Conservation (phyloP, 345 rosid genomes). For the Murraya paniculata region DNA sequence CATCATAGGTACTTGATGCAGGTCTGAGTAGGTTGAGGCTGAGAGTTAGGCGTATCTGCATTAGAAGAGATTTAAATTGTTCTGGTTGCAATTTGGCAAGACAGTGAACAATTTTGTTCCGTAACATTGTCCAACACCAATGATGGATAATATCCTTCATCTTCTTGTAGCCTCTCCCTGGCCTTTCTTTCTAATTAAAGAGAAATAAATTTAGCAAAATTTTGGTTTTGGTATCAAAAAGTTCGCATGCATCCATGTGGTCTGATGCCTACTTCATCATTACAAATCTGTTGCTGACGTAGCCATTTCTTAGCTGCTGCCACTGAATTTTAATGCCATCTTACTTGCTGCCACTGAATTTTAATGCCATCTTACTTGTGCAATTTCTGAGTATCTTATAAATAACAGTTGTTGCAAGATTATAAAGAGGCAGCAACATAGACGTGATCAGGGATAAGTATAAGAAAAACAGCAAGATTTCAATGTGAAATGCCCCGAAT, state of each 20-base stretch:
- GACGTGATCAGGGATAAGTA: neutral
- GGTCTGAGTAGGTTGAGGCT: neutral
- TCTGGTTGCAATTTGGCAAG: neutral
- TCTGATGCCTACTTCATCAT: no score
- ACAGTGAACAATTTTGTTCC: neutral
- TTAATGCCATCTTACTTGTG: neutral
- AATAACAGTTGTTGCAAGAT: neutral
- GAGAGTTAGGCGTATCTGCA: neutral
- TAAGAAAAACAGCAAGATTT: neutral
- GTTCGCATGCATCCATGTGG: neutral
- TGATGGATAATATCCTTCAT: neutral
- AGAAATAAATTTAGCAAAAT: neutral
- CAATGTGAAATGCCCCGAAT: neutral
- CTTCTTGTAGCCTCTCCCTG: neutral
- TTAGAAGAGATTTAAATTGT: neutral
- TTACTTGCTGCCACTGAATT: neutral
- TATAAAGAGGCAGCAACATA: neutral
- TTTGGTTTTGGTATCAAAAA: neutral
- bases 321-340: neutral
- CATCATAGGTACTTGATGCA: constrained; percentile 21
- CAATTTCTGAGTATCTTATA: neutral
- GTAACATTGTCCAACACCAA: neutral
- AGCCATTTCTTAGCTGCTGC: neutral
- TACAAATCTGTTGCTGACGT: neutral
- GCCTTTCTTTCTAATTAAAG: neutral